Evolutionary conservation across 2,329 filamentous ascomycete species (phyloP).

Genomic region (Trichophaea hybrida): DNA sequence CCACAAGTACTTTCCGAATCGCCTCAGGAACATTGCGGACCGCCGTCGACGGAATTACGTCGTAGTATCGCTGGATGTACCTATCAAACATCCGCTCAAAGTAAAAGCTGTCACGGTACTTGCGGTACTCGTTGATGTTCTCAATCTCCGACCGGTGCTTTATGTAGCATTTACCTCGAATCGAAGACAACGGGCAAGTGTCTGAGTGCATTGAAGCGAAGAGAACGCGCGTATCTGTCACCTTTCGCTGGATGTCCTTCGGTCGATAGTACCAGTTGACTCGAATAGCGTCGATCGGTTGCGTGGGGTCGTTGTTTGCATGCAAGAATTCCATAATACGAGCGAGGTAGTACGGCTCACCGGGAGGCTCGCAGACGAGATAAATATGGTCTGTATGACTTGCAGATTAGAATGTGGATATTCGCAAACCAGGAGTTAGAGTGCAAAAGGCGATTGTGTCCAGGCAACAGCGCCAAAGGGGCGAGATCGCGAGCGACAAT

Average conservation of each 20-base stretch:
- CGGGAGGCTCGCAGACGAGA: constrained; percentile 90
- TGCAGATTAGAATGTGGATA: neutral
- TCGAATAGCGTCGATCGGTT: constrained; percentile 69
- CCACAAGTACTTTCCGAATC: constrained; percentile 89
- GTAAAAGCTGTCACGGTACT: constrained; percentile 78
- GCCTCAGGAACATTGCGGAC: constrained; percentile 93
- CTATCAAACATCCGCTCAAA: constrained; percentile 96
- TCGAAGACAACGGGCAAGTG: constrained; percentile 75
- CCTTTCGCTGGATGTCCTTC: constrained; percentile 85
- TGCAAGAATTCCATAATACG: constrained; percentile 98
- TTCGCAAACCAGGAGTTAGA: neutral
- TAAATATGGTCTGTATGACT: constrained; percentile 61
- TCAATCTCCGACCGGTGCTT: constrained; percentile 74
- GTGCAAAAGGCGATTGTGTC: neutral
- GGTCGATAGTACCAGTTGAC: constrained; percentile 98
- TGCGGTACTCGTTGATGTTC: constrained; percentile 71
- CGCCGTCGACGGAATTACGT: constrained; percentile 77
- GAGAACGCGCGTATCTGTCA: constrained; percentile 76
- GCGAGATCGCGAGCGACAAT: neutral
- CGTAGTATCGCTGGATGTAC: constrained; percentile 96
- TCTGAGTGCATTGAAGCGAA: constrained; percentile 99
- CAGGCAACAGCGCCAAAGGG: neutral
- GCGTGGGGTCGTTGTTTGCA: constrained; percentile 54
- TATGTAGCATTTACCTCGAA: constrained; percentile 88
- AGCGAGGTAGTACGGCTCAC: constrained; percentile 93